These are phyloP conservation scores for Metschnikowia rubicola DNA, from an alignment of 805 yeast genomes.

Conservation along the genomic window DNA sequence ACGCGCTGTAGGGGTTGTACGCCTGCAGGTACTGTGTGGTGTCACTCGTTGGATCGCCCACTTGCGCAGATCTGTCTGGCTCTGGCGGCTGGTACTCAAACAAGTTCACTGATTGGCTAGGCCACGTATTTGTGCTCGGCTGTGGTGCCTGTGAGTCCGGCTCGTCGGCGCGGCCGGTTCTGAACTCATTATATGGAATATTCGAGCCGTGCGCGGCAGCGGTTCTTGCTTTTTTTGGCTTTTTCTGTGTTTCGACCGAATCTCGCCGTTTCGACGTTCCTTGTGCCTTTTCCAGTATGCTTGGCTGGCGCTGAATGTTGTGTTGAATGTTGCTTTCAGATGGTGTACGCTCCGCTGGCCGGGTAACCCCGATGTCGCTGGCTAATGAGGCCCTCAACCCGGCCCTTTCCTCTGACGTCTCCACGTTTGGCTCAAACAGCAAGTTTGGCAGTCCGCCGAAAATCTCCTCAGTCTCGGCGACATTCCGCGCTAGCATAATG, in stretches of 20 bases:
- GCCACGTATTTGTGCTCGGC: not conserved
- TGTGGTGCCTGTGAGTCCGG: not conserved
- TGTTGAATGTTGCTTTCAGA: too few species aligned
- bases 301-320: too few species aligned
- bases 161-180: not conserved
- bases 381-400: not conserved
- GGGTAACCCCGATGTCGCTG: not conserved
- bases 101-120: not conserved
- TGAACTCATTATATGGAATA: not conserved
- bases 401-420: not conserved
- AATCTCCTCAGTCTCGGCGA: conserved; percentile 26
- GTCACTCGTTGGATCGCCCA: not conserved
- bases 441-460: not conserved
- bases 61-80: not conserved
- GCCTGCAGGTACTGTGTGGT: not conserved
- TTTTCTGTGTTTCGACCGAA: too few species aligned
- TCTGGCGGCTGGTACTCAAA: conserved; percentile 2
- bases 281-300: too few species aligned
- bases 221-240: too few species aligned
- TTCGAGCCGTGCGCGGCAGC: too few species aligned
- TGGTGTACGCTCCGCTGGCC: too few species aligned
- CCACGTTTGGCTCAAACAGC: not conserved
- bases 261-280: too few species aligned
- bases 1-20: conserved; percentile 2
- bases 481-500: conserved; percentile 41